A percentile compares a stretch with the other conserved stretches of the same genome.
These are phyloP conservation scores for Penicillium capsulatum DNA, from an alignment of 2,329 filamentous ascomycete species.

Conservation along the genomic window DNA sequence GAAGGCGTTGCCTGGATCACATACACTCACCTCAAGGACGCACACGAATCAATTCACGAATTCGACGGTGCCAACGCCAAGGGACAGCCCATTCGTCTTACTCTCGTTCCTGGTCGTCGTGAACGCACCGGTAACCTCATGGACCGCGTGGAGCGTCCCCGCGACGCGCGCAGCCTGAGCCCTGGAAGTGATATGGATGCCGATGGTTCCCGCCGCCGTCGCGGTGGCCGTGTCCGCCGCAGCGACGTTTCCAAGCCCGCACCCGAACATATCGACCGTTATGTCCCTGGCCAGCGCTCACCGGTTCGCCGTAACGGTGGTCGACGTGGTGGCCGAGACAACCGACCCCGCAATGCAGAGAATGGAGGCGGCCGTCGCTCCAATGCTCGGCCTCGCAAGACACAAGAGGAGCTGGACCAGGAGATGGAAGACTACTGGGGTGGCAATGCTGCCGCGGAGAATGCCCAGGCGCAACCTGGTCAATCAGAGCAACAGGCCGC, in stretches of 20 bases:
- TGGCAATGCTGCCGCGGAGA: conserved; percentile 37
- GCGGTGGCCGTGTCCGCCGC: conserved; percentile 48
- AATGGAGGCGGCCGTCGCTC: conserved; percentile 41
- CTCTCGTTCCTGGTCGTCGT: conserved; percentile 54
- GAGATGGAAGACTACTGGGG: conserved; percentile 95
- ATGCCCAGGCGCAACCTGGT: conserved; percentile 31
- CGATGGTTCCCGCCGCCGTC: conserved; percentile 34
- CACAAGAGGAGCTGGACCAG: conserved; percentile 86
- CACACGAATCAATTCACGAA: conserved; percentile 68
- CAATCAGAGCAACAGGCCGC: conserved; percentile 23
- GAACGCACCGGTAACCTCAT: conserved; percentile 53
- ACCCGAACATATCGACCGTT: conserved; percentile 70
- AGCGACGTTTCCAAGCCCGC: conserved; percentile 53
- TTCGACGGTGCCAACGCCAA: conserved; percentile 90
- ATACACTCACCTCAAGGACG: conserved; percentile 68
- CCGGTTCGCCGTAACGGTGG: conserved; percentile 43
- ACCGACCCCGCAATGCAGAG: conserved; percentile 21
- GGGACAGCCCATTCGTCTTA: conserved; percentile 75
- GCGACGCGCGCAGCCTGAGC: conserved; percentile 43
- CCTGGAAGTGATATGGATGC: conserved; percentile 35
- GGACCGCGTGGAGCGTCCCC: conserved; percentile 53
- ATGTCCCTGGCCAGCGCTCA: conserved; percentile 60
- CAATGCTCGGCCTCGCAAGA: conserved; percentile 67
- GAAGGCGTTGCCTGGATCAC: conserved; percentile 81
- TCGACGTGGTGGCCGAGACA: conserved; percentile 48